These are phyloP conservation scores for Globisporangium sylvaticum DNA, from an alignment of 352 stramenopile genomes.

Conservation along the genomic window DNA sequence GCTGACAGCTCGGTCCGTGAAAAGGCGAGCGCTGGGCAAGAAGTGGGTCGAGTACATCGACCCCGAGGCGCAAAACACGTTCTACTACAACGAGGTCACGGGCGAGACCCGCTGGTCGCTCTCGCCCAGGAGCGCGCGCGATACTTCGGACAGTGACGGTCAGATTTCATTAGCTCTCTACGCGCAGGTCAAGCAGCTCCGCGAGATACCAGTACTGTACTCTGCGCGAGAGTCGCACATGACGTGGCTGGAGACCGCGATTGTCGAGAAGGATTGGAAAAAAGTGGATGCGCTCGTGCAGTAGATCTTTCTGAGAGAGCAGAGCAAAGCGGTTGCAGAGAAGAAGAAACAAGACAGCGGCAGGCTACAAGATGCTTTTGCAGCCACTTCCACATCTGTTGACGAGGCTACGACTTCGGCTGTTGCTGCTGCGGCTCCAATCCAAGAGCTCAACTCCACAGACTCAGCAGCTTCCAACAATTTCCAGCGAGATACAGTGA, in stretches of 20 bases:
- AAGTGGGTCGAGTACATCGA: conserved; percentile 87
- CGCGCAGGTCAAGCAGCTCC: conserved; percentile 47
- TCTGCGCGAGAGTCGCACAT: conserved; percentile 55
- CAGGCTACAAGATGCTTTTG: neutral
- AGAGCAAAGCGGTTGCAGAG: conserved; percentile 35
- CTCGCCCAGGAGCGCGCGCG: conserved; percentile 61
- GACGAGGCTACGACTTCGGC: neutral
- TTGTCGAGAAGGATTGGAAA: conserved; percentile 52
- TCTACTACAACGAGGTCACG: conserved; percentile 91
- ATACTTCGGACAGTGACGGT: conserved; percentile 38
- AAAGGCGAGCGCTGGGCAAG: conserved; percentile 42
- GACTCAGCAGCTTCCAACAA: neutral
- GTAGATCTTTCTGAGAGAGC: conserved; percentile 65
- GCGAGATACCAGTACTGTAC: conserved; percentile 46
- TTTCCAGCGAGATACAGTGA: no score
- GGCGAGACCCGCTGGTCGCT: conserved; percentile 85
- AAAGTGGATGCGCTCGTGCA: conserved; percentile 69
- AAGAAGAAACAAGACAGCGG: conserved; percentile 6
- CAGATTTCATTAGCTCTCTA: conserved; percentile 62
- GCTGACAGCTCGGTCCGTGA: conserved; percentile 32
- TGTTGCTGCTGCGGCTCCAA: neutral
- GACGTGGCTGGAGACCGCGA: conserved; percentile 63
- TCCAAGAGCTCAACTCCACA: neutral
- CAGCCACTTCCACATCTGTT: neutral
- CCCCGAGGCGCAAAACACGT: conserved; percentile 72